Conservation (phyloP, 805 yeast species). For the Ogataea allantospora region DNA sequence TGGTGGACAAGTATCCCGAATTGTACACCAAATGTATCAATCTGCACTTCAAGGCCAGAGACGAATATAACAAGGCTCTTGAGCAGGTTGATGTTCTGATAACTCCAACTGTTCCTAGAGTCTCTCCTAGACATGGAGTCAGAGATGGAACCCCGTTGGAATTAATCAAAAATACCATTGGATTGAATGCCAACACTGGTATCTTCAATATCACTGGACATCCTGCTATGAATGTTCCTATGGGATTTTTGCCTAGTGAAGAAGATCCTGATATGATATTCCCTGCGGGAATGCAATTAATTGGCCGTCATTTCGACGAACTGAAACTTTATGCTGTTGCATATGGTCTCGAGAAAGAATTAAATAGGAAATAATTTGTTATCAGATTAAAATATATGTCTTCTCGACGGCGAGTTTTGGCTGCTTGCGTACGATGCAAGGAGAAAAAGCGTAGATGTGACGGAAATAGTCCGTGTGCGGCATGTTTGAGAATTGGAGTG, state of each 20-base stretch:
- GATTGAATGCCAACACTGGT: conserved; percentile 37
- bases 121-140: conserved; percentile 31
- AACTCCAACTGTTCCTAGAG: conserved; percentile 33
- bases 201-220: conserved; percentile 39
- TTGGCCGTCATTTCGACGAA: conserved; percentile 37
- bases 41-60: conserved; percentile 32
- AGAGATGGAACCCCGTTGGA: conserved; percentile 28
- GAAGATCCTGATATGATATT: conserved; percentile 34
- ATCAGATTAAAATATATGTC: not conserved
- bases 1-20: conserved; percentile 33
- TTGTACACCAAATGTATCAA: conserved; percentile 35
- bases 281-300: conserved; percentile 38
- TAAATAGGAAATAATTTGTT: conserved; percentile 22
- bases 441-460: conserved; percentile 21
- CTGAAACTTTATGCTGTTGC: conserved; percentile 34
- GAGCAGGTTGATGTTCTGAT: conserved; percentile 34
- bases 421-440: conserved; percentile 23
- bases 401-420: conserved; percentile 14
- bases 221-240: conserved; percentile 37
- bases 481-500: conserved; percentile 11
- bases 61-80: conserved; percentile 33
- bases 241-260: conserved; percentile 31
- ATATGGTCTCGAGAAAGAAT: conserved; percentile 36
- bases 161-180: conserved; percentile 30
- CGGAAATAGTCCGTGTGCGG: conserved; percentile 17